Percentiles rank a stretch among this genome's conserved stretches.
Conservation (phyloP, 1,284 basidiomycete genomes). For the Porogramme epimiltina region DNA sequence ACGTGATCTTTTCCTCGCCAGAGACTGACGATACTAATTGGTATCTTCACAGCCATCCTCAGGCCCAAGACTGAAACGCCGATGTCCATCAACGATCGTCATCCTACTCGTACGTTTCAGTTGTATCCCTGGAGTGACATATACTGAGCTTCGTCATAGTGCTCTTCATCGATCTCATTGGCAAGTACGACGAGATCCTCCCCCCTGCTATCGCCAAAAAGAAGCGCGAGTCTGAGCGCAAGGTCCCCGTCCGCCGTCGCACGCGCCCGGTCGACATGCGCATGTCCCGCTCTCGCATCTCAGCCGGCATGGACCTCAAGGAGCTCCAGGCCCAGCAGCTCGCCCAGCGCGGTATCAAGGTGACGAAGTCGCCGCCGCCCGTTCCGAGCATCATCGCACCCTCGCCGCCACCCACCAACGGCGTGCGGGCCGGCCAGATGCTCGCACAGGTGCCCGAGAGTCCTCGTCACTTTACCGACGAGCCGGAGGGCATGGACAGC, state of each 20-base stretch:
- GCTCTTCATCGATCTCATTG: constrained; percentile 84
- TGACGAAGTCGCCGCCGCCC: constrained; percentile 26
- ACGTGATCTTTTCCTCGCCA: constrained; percentile 34
- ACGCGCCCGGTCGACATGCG: constrained; percentile 91
- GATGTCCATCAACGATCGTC: constrained; percentile 84
- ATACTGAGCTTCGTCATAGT: constrained; percentile 39
- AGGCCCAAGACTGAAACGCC: constrained; percentile 83
- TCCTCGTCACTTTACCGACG: constrained; percentile 9
- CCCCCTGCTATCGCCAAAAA: constrained; percentile 84
- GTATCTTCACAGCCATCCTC: constrained; percentile 60
- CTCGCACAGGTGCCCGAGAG: constrained; percentile 17
- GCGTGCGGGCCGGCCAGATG: not conserved
- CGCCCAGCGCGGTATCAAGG: constrained; percentile 29
- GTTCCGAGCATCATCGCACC: constrained; percentile 10
- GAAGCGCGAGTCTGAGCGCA: constrained; percentile 83
- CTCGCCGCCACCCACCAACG: constrained; percentile 5
- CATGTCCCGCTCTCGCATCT: constrained; percentile 60
- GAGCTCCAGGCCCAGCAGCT: constrained; percentile 60
- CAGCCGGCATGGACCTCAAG: constrained; percentile 44
- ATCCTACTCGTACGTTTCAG: constrained; percentile 63
- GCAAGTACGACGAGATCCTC: constrained; percentile 75
- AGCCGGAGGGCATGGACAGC: constrained; percentile 6
- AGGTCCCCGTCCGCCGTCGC: constrained; percentile 80
- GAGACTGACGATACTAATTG: not conserved
- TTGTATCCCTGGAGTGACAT: not conserved